phyloP scores from a whole-genome alignment of 805 yeast genomes.

The Suhomyces faveliae region DNA sequence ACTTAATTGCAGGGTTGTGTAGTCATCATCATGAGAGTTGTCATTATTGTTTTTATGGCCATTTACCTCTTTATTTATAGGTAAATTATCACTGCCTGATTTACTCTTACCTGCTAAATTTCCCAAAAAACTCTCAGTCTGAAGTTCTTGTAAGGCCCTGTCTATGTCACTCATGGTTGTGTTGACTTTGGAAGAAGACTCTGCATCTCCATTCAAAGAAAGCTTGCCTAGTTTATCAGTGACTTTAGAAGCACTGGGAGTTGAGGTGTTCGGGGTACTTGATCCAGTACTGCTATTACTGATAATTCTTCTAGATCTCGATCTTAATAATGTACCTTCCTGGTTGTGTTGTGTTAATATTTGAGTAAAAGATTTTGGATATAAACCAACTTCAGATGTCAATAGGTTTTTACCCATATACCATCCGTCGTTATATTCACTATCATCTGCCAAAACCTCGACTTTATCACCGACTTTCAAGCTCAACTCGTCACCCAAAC shows the following conservation, averaged over 20 bases:
- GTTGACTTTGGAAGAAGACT: constrained; percentile 31
- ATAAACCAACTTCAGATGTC: constrained; percentile 77
- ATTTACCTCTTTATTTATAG: not conserved
- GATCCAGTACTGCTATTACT: constrained; percentile 11
- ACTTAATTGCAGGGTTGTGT: not conserved
- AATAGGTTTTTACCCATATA: constrained; percentile 79
- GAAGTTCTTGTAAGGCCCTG: constrained; percentile 64
- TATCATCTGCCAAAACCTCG: constrained; percentile 88
- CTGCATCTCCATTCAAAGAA: constrained; percentile 3
- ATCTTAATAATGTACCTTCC: constrained; percentile 32
- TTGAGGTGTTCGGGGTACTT: not conserved
- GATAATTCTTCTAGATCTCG: constrained; percentile 55
- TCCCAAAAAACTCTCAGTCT: constrained; percentile 22
- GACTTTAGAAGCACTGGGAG: constrained; percentile 6
- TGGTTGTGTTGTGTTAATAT: constrained; percentile 22
- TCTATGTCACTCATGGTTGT: constrained; percentile 70
- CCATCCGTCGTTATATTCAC: constrained; percentile 96
- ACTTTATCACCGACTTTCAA: constrained; percentile 80
- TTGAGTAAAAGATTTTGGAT: constrained; percentile 87
- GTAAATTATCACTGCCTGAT: not conserved
- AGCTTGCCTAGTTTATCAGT: constrained; percentile 9
- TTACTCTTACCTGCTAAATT: constrained; percentile 1
- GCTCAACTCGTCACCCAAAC: constrained; percentile 86
- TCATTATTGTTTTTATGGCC: not conserved
- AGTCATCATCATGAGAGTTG: not conserved